phyloP scores from a whole-genome alignment of 2,329 filamentous ascomycete species.

The Colletotrichum sansevieriae region DNA sequence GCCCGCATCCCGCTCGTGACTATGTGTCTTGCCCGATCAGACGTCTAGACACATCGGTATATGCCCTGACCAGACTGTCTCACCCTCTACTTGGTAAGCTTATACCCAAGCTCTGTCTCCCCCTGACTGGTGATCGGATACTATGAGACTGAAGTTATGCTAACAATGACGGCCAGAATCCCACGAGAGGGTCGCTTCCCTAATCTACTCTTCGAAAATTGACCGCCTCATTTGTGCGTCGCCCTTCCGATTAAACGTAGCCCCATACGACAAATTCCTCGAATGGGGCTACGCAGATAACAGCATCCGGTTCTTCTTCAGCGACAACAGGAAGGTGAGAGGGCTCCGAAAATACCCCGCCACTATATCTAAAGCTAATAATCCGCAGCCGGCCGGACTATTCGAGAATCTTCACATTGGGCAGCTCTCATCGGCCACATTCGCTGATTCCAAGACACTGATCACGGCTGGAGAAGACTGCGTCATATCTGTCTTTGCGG shows the following conservation, averaged over 20 bases:
- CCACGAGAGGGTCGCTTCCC: constrained; percentile 82
- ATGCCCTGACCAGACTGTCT: constrained; percentile 81
- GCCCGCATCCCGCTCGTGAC: constrained; percentile 83
- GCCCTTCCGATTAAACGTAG: constrained; percentile 87
- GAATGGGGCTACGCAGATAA: constrained; percentile 98
- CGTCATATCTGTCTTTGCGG: constrained; percentile 86
- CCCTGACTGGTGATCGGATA: neutral
- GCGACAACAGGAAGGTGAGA: constrained; percentile 80
- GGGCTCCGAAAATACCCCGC: neutral
- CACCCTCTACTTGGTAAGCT: constrained; percentile 77
- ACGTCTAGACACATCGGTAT: constrained; percentile 82
- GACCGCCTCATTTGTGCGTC: constrained; percentile 88
- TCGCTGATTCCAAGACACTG: constrained; percentile 90
- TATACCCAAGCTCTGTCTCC: neutral
- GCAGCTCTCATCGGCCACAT: constrained; percentile 84
- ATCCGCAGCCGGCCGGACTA: constrained; percentile 75
- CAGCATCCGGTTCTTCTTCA: constrained; percentile 90
- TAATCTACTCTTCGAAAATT: constrained; percentile 82
- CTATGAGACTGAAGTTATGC: neutral
- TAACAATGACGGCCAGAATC: constrained; percentile 60
- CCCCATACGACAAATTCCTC: constrained; percentile 92
- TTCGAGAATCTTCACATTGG: constrained; percentile 96
- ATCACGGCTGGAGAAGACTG: constrained; percentile 95
- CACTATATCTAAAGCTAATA: constrained; percentile 46
- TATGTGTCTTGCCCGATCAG: constrained; percentile 73